Base-by-base conservation (phyloP, 495 filamentous ascomycete genomes). In the Penicillium alfredii region DNA sequence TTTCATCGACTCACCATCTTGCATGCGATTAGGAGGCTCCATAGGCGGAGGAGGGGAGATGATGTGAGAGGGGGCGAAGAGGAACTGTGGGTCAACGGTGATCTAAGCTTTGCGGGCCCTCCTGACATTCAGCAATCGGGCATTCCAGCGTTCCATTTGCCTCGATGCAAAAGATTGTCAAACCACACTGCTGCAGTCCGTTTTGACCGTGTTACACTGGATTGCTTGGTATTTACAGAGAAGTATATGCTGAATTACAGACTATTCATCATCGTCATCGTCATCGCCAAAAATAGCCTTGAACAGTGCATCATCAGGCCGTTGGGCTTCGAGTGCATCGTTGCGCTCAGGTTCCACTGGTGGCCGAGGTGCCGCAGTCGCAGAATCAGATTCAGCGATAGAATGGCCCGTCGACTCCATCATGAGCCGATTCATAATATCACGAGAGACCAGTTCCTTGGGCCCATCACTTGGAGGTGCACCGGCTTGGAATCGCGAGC, bases 201-300 rank as follows among this genome's bases (percentile, higher is more conserved):
- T n/a, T n/a, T n/a, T n/a, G n/a, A n/a, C n/a, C n/a, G n/a, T n/a
- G n/a, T n/a, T n/a, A n/a, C n/a, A n/a, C n/a, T 5, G 11, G 8
- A 25, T 25, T 8, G 11, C 8, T 25, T 0, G 8, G 11, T 25
- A 5, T 25, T 9, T 25, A 25, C 11, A 5, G 8, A 24, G 8
- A 24, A 8, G 1, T 24, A 24, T 24, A 24, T 25, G 23, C 23
- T 25, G 11, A n/a, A 2, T 25, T 73, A 74, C 52, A 47, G 5
- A 4, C 4, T 14, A 14, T 27, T 76, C 71, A 9, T 86, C 82
- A 43, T 89, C 82, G 49, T 86, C 83, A 37, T 82, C 84, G 55
- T 82, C 79, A 60, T 84, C 86, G 6, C 90, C 92, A 70, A 98
- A 98, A 10, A 98, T 88, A 13, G 87, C 87, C 56, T 80, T 85